phyloP scores from a whole-genome alignment of 1,139 yeast genomes.

The Suhomyces choctaworum region DNA sequence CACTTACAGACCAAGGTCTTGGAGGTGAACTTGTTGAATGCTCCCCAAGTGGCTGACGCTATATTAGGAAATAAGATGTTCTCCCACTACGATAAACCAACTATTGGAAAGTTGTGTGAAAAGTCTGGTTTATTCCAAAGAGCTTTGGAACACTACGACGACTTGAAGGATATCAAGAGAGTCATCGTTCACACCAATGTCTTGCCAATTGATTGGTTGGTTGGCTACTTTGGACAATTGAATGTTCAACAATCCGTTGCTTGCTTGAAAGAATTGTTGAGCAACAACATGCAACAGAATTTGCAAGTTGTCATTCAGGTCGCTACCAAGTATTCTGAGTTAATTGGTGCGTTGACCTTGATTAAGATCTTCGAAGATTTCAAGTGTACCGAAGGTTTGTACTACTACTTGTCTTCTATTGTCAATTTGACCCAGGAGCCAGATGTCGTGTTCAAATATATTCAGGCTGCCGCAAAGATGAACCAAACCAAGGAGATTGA shows the following conservation, averaged over 20 bases:
- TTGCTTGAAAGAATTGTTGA: constrained; percentile 82
- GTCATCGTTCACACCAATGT: constrained; percentile 86
- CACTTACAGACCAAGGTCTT: constrained; percentile 92
- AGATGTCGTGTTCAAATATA: constrained; percentile 93
- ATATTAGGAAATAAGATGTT: constrained; percentile 95
- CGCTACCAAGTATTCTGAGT: constrained; percentile 93
- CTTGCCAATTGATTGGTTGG: constrained; percentile 92
- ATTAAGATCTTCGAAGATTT: constrained; percentile 92
- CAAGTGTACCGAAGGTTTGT: constrained; percentile 89
- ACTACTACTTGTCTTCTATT: constrained; percentile 88
- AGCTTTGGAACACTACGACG: constrained; percentile 94
- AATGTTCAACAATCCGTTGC: constrained; percentile 92
- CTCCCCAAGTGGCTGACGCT: constrained; percentile 99
- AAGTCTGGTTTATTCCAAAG: constrained; percentile 92
- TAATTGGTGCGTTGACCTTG: constrained; percentile 82
- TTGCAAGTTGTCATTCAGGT: constrained; percentile 94
- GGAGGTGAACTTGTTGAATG: constrained; percentile 90
- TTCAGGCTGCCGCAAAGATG: constrained; percentile 88
- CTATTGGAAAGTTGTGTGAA: constrained; percentile 89
- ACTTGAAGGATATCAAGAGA: constrained; percentile 91
- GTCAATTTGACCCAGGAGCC: constrained; percentile 93
- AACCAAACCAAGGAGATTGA: constrained; percentile 94
- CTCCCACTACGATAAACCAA: constrained; percentile 91
- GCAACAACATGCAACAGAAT: constrained; percentile 79
- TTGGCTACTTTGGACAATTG: constrained; percentile 86